Percentiles rank a stretch among this genome's conserved stretches.
These are phyloP conservation scores for Neocucurbitaria cava DNA, from an alignment of 2,329 filamentous ascomycete species.

Conservation along the genomic window DNA sequence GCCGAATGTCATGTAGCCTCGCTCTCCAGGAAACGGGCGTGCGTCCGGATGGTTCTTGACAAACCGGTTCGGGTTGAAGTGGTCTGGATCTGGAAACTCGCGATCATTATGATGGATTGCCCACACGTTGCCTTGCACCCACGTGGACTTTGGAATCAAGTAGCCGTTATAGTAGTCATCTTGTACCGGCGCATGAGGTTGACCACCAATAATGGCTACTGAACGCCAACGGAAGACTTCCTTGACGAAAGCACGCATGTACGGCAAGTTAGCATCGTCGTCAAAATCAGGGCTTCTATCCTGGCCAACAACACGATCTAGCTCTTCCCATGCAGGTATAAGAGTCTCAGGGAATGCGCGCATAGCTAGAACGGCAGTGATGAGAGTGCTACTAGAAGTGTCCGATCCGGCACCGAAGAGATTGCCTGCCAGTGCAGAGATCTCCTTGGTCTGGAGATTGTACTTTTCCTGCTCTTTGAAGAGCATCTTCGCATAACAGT, in stretches of 20 bases:
- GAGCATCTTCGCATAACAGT: slow-evolving; percentile 49
- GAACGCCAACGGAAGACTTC: slow-evolving; percentile 46
- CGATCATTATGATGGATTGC: slow-evolving; percentile 50
- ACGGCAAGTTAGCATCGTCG: slow-evolving; percentile 39
- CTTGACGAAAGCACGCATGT: slow-evolving; percentile 50
- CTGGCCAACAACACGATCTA: slow-evolving; percentile 41
- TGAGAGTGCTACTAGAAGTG: slow-evolving; percentile 44
- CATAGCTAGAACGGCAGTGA: slow-evolving; percentile 45
- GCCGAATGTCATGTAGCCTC: slow-evolving; percentile 64
- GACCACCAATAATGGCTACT: slow-evolving; percentile 45
- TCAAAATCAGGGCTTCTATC: slow-evolving; percentile 45
- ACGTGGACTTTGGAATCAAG: slow-evolving; percentile 49
- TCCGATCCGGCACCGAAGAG: slow-evolving; percentile 45
- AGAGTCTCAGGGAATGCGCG: slow-evolving; percentile 42
- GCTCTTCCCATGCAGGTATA: slow-evolving; percentile 40
- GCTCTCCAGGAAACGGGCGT: slow-evolving; percentile 47
- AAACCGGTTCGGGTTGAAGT: slow-evolving; percentile 45
- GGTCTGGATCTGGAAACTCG: slow-evolving; percentile 47
- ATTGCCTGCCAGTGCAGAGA: slow-evolving; percentile 42
- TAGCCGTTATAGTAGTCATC: slow-evolving; percentile 49
- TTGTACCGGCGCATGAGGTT: slow-evolving; percentile 44
- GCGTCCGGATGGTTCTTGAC: slow-evolving; percentile 36
- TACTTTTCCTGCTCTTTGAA: slow-evolving; percentile 49
- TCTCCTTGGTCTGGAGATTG: slow-evolving; percentile 36
- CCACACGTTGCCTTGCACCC: slow-evolving; percentile 52